Conservation (phyloP, 108 stramenopile genomes). For the Cyclotella choctawhatcheeana region DNA sequence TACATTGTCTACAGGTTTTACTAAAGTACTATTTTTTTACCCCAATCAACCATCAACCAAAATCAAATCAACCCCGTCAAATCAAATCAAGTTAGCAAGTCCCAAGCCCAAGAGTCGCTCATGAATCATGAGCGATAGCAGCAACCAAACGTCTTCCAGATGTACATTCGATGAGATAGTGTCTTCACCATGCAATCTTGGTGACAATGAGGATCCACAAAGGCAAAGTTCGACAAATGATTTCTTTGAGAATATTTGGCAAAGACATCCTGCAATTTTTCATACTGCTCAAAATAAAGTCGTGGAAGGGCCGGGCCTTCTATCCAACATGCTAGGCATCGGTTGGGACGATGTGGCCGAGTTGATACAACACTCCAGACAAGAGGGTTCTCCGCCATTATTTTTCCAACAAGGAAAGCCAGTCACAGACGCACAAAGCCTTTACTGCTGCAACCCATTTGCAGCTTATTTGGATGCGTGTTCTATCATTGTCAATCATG, state of each 20-base stretch:
- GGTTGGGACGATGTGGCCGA: conserved; percentile 55
- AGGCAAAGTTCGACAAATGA: neutral
- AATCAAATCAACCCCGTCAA: too few species aligned
- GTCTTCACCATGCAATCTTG: conserved; percentile 17
- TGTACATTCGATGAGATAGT: conserved; percentile 12
- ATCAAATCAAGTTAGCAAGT: too few species aligned
- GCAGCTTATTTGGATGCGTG: conserved; percentile 80
- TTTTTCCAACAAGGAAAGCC: conserved; percentile 60
- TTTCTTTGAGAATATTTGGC: conserved; percentile 13
- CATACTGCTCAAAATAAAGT: neutral
- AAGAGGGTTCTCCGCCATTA: conserved; percentile 32
- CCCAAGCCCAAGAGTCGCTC: too few species aligned
- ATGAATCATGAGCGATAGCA: neutral
- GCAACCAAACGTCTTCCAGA: neutral
- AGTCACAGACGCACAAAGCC: conserved; percentile 38
- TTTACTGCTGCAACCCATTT: conserved; percentile 63
- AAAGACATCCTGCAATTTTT: conserved; percentile 6
- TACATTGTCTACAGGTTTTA: too few species aligned
- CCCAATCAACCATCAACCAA: too few species aligned
- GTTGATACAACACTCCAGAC: conserved; percentile 47
- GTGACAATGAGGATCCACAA: neutral
- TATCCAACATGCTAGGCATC: conserved; percentile 39
- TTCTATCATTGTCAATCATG: conserved; percentile 82
- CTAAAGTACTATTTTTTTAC: too few species aligned
- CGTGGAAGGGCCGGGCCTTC: conserved; percentile 3